Percentiles rank a stretch among this genome's conserved stretches.
Conservation (phyloP, 2,329 filamentous ascomycete genomes). For the Trichoderma asperellum region DNA sequence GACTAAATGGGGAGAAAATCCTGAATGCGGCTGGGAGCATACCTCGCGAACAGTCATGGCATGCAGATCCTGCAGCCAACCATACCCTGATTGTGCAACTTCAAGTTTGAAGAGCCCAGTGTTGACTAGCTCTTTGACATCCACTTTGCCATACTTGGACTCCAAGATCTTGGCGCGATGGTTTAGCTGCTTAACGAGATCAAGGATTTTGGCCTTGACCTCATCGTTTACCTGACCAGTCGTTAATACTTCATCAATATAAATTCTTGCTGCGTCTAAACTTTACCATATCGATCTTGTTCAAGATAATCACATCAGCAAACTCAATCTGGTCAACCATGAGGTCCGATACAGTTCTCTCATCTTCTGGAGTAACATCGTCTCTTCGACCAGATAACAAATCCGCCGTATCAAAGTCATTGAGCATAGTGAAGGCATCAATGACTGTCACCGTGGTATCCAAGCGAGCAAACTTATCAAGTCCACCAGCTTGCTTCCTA, state of each 20-base stretch:
- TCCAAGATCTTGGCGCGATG: conserved; percentile 68
- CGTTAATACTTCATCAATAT: background rate
- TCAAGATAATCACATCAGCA: conserved; percentile 72
- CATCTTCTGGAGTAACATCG: conserved; percentile 68
- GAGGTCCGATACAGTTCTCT: conserved; percentile 73
- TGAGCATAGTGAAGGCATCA: conserved; percentile 72
- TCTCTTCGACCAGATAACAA: conserved; percentile 66
- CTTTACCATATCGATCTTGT: conserved; percentile 67
- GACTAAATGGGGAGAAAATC: background rate
- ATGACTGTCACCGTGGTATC: conserved; percentile 75
- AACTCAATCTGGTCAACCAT: conserved; percentile 82
- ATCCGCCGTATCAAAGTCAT: conserved; percentile 72
- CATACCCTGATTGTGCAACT: conserved; percentile 65
- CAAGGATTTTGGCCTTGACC: conserved; percentile 51
- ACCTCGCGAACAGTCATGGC: conserved; percentile 67
- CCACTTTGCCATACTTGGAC: conserved; percentile 60
- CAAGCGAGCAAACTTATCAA: conserved; percentile 67
- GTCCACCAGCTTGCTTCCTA: conserved; percentile 60
- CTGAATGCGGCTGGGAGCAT: background rate
- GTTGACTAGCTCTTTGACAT: conserved; percentile 66
- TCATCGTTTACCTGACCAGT: conserved; percentile 43
- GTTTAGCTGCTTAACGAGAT: conserved; percentile 65
- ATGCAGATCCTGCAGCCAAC: conserved; percentile 72
- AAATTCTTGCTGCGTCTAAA: background rate
- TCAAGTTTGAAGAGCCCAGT: conserved; percentile 68